These are phyloP conservation scores for Myriangium duriaei DNA, from an alignment of 2,329 filamentous ascomycete genomes.

Conservation along the genomic window DNA sequence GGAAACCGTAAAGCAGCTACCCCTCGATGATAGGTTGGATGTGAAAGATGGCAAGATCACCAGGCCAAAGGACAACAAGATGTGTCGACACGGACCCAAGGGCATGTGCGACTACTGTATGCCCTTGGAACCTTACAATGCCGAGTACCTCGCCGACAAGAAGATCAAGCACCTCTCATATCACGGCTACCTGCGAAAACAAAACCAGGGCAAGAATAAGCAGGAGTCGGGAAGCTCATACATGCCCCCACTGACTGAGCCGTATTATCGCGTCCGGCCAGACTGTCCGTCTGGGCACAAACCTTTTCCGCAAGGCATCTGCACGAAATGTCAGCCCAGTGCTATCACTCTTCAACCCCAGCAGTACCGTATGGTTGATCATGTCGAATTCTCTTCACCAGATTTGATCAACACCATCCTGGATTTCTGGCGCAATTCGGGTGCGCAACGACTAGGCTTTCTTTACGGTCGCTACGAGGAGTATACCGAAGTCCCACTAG, in stretches of 20 bases:
- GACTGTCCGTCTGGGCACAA: slow-evolving; percentile 90
- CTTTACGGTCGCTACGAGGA: slow-evolving; percentile 84
- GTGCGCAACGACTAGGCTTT: slow-evolving; percentile 73
- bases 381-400: slow-evolving; percentile 87
- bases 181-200: slow-evolving; percentile 84
- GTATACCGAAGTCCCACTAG: slow-evolving; percentile 84
- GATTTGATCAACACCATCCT: slow-evolving; percentile 79
- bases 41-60: slow-evolving; percentile 81
- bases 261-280: slow-evolving; percentile 76
- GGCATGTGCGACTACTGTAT: slow-evolving; percentile 99
- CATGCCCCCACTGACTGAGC: slow-evolving; percentile 87
- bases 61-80: slow-evolving; percentile 59
- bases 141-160: slow-evolving; percentile 80
- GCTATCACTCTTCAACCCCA: slow-evolving; percentile 93
- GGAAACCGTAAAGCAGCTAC: slow-evolving; percentile 82
- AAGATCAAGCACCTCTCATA: slow-evolving; percentile 99
- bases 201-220: slow-evolving; percentile 94
- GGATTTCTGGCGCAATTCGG: slow-evolving; percentile 81
- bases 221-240: slow-evolving; percentile 87
- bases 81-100: slow-evolving; percentile 92
- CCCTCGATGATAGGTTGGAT: slow-evolving; percentile 76
- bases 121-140: slow-evolving; percentile 85
- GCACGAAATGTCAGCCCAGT: slow-evolving; percentile 94
- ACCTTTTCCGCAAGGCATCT: slow-evolving; percentile 90
- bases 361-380: slow-evolving; percentile 90